Percentiles rank a stretch among this genome's conserved stretches.
phyloP scores from a whole-genome alignment of 2,329 filamentous ascomycete genomes.

The Celoporthe dispersa region DNA sequence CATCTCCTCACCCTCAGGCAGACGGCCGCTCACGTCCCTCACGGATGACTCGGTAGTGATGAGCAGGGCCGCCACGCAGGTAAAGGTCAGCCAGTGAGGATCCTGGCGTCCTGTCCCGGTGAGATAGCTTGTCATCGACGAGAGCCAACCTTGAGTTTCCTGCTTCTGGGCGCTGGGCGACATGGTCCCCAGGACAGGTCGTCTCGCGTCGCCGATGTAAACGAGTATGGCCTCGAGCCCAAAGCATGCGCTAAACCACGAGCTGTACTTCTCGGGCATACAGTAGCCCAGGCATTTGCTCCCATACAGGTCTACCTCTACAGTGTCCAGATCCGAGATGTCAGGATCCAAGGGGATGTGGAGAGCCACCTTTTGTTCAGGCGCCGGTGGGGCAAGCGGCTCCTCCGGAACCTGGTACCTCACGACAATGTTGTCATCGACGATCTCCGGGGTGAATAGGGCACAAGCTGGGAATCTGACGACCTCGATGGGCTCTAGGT shows the following conservation, averaged over 20 bases:
- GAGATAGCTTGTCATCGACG: constrained; percentile 41
- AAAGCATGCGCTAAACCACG: constrained; percentile 71
- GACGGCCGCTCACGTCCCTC: constrained; percentile 63
- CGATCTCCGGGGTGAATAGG: constrained; percentile 66
- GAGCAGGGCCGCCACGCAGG: constrained; percentile 76
- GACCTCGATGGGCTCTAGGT: constrained; percentile 64
- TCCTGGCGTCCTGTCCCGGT: constrained; percentile 35
- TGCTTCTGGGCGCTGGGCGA: constrained; percentile 37
- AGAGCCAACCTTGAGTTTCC: constrained; percentile 40
- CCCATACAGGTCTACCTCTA: constrained; percentile 62
- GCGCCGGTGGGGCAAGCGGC: constrained; percentile 44
- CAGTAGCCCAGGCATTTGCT: constrained; percentile 63
- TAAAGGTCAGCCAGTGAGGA: constrained; percentile 66
- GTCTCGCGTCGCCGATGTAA: constrained; percentile 65
- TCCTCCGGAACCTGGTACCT: constrained; percentile 46
- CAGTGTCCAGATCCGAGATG: constrained; percentile 46
- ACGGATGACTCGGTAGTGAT: constrained; percentile 73
- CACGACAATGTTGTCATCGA: constrained; percentile 45
- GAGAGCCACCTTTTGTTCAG: constrained; percentile 46
- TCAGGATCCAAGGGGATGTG: constrained; percentile 62
- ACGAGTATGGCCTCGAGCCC: constrained; percentile 65
- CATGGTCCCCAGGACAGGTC: constrained; percentile 66
- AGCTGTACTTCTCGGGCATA: constrained; percentile 63
- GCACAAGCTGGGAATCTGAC: constrained; percentile 60
- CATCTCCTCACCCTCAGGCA: constrained; percentile 54